Evolutionary conservation across 352 stramenopile genomes (phyloP), one percentile per base, ranked within the genome.

Genomic region (Thalassiosira hispida): DNA sequence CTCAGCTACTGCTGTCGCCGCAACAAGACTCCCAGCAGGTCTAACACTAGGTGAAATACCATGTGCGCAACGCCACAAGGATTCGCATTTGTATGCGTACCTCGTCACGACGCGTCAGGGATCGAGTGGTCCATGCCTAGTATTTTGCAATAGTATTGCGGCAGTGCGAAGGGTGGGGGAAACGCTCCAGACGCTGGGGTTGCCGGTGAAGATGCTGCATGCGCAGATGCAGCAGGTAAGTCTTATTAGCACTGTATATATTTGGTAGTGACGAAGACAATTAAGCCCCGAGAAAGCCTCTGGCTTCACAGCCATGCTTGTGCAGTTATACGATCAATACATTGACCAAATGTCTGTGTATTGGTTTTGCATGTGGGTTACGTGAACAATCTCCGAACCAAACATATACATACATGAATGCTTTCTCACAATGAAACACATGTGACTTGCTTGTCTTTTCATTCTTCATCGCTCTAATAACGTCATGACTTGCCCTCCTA

Each of bases 301-400:
- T 81, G 75, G 75, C 71, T 44, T 71, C 57, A 72, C 51, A 38
- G n/a, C 63, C 62, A 63, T 67, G 61, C 59, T 68, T 76, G 46
- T 83, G 75, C 67, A 77, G 60, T 57, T 44, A 61, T 60, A 29
- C 25, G 25, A 8, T 62, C 63, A 67, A 66, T n/a, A n/a, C n/a
- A 70, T 74, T 52, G 70, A 77, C 68, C 52, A 72, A 73, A 79
- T 79, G 70, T 70, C 60, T 68, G 27, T 56, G 14, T 78, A 18
- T 49, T 63, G 63, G 22, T 29, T 42, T 59, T 76, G 40, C 74
- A 20, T 91, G 85, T 80, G 85, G 87, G 74, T 87, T 84, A 81
- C 85, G 89, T 94, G 89, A 94, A 94, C 89, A 94, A 94, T 94
- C 89, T 94, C 89, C 85, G 85, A 94, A 81, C 84, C 62, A 73